Base-by-base conservation (phyloP, 208 protist species). In the Acanthamoeba royreba region DNA sequence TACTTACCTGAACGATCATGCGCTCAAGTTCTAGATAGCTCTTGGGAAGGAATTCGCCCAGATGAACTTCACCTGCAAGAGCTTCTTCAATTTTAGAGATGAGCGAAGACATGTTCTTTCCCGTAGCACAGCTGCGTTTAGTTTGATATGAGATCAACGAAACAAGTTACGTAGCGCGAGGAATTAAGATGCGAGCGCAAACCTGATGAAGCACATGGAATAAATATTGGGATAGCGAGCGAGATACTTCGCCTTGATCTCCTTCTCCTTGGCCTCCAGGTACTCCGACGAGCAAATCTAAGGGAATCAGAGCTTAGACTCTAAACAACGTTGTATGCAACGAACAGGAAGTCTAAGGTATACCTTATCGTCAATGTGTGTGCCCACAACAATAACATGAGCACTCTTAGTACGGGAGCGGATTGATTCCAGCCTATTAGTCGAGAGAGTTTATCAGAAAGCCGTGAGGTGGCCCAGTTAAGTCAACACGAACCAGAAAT, bases 391-490 rank as follows among this genome's bases (percentile, higher is more conserved):
- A 28, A 92, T 74, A 43, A 92, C 86, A 17, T 45, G 55, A 35
- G 86, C 86, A 22, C 46, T 53, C 58, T 66, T 66, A 11, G 86
- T 53, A 15, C 86, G 49, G 7, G 86, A 66, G 11, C 45, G 55
- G n/a, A 92, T 92, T 9, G 86, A 92, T 17, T 92, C 38, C 3
- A 92, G 86, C 86, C 83, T 90, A n/a, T n/a, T n/a, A n/a, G n/a
- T n/a, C n/a, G n/a, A n/a, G n/a, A n/a, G n/a, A n/a, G n/a, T n/a
- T n/a, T n/a, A n/a, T n/a, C n/a, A n/a, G n/a, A n/a, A n/a, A n/a
- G n/a, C n/a, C n/a, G n/a, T n/a, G n/a, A n/a, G n/a, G n/a, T n/a
- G n/a, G n/a, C n/a, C n/a, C n/a, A 9, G 49, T 55, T 25, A 25
- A 19, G 9, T 25, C n/a, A n/a, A n/a, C n/a, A n/a, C n/a, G n/a